Evolutionary conservation across 2,329 filamentous ascomycete species (phyloP).

Genomic region (Coniochaeta pulveracea): DNA sequence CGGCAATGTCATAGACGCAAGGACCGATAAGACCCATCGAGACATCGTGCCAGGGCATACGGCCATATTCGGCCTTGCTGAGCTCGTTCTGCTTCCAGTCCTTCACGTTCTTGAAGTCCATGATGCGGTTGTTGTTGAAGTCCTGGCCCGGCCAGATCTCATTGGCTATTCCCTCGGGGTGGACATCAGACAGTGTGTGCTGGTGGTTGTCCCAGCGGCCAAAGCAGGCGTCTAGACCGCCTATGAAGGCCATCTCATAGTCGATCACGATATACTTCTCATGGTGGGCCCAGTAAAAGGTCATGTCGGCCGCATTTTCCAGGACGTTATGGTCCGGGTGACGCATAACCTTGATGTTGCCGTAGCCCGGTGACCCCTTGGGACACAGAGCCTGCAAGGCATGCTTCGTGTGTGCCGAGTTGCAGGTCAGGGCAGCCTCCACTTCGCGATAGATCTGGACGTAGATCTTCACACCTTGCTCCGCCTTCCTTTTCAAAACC

Average conservation of each 20-base stretch:
- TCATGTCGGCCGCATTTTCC: slow-evolving; percentile 91
- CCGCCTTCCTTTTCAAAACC: slow-evolving; percentile 75
- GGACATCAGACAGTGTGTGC: slow-evolving; percentile 76
- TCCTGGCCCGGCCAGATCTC: slow-evolving; percentile 94
- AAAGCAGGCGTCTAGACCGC: slow-evolving; percentile 89
- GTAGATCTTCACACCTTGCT: slow-evolving; percentile 90
- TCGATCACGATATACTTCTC: slow-evolving; percentile 97
- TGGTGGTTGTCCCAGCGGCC: slow-evolving; percentile 86
- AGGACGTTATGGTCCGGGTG: slow-evolving; percentile 94
- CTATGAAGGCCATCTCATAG: slow-evolving; percentile 83
- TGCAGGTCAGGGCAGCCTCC: slow-evolving; percentile 74
- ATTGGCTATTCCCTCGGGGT: slow-evolving; percentile 69
- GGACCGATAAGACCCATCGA: slow-evolving; percentile 85
- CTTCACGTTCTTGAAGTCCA: slow-evolving; percentile 86
- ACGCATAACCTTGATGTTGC: slow-evolving; percentile 80
- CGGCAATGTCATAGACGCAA: slow-evolving; percentile 84
- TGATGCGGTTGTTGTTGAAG: slow-evolving; percentile 93
- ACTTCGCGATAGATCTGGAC: slow-evolving; percentile 88
- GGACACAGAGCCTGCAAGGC: slow-evolving; percentile 71
- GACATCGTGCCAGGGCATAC: slow-evolving; percentile 98
- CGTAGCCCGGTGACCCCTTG: slow-evolving; percentile 67
- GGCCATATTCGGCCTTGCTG: slow-evolving; percentile 79
- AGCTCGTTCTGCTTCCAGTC: slow-evolving; percentile 93
- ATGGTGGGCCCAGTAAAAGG: slow-evolving; percentile 95
- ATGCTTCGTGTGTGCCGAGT: slow-evolving; percentile 86